These are phyloP conservation scores for Colletotrichum sansevieriae DNA, from an alignment of 2,329 filamentous ascomycete species.

Conservation along the genomic window DNA sequence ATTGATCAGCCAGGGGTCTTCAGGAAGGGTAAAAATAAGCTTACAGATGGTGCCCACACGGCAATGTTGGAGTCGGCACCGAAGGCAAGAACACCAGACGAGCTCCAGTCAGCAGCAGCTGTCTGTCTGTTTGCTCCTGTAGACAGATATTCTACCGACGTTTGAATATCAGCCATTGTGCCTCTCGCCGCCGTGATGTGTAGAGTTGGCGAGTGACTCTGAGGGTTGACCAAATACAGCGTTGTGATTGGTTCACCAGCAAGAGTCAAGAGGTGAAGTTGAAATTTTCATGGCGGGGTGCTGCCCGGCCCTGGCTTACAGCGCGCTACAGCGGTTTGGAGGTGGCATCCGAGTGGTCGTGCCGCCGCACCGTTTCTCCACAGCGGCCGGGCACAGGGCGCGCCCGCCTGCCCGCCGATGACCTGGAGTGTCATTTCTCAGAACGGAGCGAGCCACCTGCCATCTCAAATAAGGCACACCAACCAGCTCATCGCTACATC, in stretches of 20 bases:
- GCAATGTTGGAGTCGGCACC: slow-evolving; percentile 91
- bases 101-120: slow-evolving; percentile 89
- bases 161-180: slow-evolving; percentile 44
- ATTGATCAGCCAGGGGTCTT: not conserved
- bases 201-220: slow-evolving; percentile 46
- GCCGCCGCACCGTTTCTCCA: slow-evolving; percentile 37
- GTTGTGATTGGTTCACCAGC: slow-evolving; percentile 53
- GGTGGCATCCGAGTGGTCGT: slow-evolving; percentile 15
- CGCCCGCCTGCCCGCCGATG: slow-evolving; percentile 3
- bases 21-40: not conserved
- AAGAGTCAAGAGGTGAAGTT: slow-evolving; percentile 38
- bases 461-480: not conserved
- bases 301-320: slow-evolving; percentile 33
- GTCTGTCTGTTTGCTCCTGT: slow-evolving; percentile 92
- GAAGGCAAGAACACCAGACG: slow-evolving; percentile 81
- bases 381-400: slow-evolving; percentile 11
- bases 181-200: slow-evolving; percentile 9
- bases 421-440: slow-evolving; percentile 4
- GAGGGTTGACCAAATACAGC: slow-evolving; percentile 50
- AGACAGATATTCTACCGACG: slow-evolving; percentile 70
- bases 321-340: slow-evolving; percentile 23
- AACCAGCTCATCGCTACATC: slow-evolving; percentile 19
- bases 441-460: not conserved
- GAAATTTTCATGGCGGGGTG: slow-evolving; percentile 41
- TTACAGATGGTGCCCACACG: slow-evolving; percentile 77